Conservation (phyloP, 2,329 filamentous ascomycete species). For the Leptographium lundbergii region DNA sequence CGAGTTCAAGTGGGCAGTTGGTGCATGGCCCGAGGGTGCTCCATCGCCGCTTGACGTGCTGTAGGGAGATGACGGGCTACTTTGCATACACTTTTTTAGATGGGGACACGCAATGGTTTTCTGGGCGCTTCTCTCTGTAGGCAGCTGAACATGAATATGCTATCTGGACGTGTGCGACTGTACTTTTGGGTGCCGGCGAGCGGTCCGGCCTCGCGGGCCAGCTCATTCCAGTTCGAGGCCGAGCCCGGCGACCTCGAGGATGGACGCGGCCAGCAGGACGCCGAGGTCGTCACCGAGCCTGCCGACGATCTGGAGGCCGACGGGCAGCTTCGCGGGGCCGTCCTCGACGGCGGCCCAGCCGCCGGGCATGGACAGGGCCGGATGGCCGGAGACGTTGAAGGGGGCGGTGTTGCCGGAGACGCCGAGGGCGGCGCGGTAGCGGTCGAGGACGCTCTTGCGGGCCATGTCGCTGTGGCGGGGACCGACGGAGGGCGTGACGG, state of each 20-base stretch:
- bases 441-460: slow-evolving; percentile 22
- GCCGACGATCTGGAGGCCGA: slow-evolving; percentile 21
- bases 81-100: background rate
- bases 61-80: background rate
- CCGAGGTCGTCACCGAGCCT: slow-evolving; percentile 17
- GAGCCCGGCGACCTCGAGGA: slow-evolving; percentile 19
- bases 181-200: too few species aligned
- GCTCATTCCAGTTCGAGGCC: slow-evolving; percentile 13
- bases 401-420: slow-evolving; percentile 30
- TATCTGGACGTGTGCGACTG: background rate
- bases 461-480: slow-evolving; percentile 24
- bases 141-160: background rate
- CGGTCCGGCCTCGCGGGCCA: too few species aligned
- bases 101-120: background rate
- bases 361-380: slow-evolving; percentile 32
- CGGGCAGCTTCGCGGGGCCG: slow-evolving; percentile 14
- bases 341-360: slow-evolving; percentile 17
- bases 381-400: slow-evolving; percentile 39
- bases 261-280: slow-evolving; percentile 17
- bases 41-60: background rate
- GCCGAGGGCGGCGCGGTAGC: slow-evolving; percentile 29
- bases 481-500: slow-evolving; percentile 31
- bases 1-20: slow-evolving; percentile 2
- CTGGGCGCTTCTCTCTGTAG: too few species aligned
- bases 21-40: background rate